A percentile compares a stretch with the other conserved stretches of the same genome.
These are phyloP conservation scores for Aspergillus candidus DNA, from an alignment of 2,329 filamentous ascomycete genomes.

Conservation along the genomic window DNA sequence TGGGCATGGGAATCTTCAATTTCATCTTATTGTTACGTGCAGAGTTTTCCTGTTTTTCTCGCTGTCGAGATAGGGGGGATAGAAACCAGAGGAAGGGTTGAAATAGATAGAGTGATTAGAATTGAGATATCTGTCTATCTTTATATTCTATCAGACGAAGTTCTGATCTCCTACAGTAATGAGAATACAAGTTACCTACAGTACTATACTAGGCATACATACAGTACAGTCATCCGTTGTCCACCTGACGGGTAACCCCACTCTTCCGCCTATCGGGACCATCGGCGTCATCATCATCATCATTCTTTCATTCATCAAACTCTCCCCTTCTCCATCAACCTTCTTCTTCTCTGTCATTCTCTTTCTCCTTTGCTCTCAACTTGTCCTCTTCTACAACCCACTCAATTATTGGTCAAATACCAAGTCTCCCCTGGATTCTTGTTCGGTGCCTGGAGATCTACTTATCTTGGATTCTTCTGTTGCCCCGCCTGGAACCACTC, in stretches of 20 bases:
- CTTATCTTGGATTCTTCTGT: no score
- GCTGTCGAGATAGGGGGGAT: no score
- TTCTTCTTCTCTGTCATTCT: background rate
- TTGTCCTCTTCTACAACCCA: background rate
- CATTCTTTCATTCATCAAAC: slow-evolving; percentile 7
- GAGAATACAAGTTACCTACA: no score
- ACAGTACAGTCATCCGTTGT: background rate
- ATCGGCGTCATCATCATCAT: slow-evolving; percentile 9
- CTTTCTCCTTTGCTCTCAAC: background rate
- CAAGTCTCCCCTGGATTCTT: no score
- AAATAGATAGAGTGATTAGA: background rate
- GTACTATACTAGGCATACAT: no score
- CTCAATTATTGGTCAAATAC: no score
- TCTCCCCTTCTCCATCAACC: background rate
- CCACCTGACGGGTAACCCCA: slow-evolving; percentile 17
- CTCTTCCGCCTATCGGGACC: slow-evolving; percentile 13
- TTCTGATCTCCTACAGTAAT: no score
- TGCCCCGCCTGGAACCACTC: no score
- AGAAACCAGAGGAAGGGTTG: background rate
- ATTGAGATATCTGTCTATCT: background rate
- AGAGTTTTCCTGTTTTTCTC: no score
- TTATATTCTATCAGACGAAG: background rate
- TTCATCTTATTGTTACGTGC: no score
- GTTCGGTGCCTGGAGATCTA: no score
- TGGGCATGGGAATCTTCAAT: no score